These are phyloP conservation scores for Oryza coarctata DNA, from an alignment of 176 grass and related monocot species.

Conservation along the genomic window DNA sequence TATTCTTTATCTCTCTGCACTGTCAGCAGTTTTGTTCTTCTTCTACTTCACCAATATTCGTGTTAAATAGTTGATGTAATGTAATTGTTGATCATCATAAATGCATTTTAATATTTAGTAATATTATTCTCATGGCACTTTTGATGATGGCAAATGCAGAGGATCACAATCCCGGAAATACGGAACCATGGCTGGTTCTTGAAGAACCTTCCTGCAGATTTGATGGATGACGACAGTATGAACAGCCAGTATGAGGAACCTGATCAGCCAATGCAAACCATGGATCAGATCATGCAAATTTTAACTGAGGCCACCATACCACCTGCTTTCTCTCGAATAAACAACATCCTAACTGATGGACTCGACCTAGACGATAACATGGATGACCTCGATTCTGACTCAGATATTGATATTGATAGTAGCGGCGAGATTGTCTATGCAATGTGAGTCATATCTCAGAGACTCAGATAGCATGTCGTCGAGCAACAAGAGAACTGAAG, in stretches of 20 bases:
- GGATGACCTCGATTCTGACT: slow-evolving; percentile 70
- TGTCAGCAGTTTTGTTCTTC: not conserved
- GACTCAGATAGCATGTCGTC: not conserved
- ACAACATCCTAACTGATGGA: slow-evolving; percentile 49
- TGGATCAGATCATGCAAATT: slow-evolving; percentile 85
- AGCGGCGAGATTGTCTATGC: slow-evolving; percentile 79
- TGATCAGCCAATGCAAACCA: slow-evolving; percentile 76
- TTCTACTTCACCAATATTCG: not conserved
- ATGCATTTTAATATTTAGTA: not conserved
- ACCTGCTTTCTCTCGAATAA: slow-evolving; percentile 61
- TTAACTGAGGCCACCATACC: slow-evolving; percentile 72
- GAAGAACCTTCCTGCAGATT: slow-evolving; percentile 71
- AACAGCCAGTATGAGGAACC: slow-evolving; percentile 75
- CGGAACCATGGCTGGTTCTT: slow-evolving; percentile 64
- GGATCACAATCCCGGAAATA: slow-evolving; percentile 70
- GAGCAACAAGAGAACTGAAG: not conserved
- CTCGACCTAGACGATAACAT: slow-evolving; percentile 67
- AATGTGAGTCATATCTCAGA: slow-evolving; percentile 41
- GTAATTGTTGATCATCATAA: not conserved
- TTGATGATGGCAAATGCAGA: slow-evolving; percentile 35
- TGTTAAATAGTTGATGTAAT: not conserved
- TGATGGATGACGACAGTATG: slow-evolving; percentile 62
- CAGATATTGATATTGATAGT: slow-evolving; percentile 69
- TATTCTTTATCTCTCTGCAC: not conserved
- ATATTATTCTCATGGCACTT: slow-evolving; percentile 8